Conservation (phyloP, 192 early-diverging fungal genomes). For the Umbelopsis sp. region DNA sequence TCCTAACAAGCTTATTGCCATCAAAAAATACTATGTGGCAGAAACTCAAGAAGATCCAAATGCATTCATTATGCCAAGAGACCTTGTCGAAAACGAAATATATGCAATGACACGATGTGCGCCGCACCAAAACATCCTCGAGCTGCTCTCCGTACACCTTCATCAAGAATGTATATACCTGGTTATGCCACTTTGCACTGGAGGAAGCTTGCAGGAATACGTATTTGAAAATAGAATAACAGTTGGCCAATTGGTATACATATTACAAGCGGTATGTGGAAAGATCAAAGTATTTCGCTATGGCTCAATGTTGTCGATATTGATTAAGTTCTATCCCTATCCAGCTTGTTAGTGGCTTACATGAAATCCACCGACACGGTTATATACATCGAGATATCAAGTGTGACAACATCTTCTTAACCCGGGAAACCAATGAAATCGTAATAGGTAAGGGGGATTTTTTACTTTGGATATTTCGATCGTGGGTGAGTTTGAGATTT, state of each 20-base stretch:
- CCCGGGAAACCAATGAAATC: slow-evolving; percentile 29
- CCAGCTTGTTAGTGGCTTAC: slow-evolving; percentile 39
- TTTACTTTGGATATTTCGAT: not conserved
- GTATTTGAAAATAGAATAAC: slow-evolving; percentile 39
- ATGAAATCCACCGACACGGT: slow-evolving; percentile 36
- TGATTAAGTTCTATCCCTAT: not conserved
- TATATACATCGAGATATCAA: slow-evolving; percentile 47
- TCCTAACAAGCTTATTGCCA: slow-evolving; percentile 24
- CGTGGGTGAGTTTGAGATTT: not conserved
- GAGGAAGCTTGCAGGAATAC: slow-evolving; percentile 41
- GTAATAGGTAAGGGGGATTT: slow-evolving; percentile 27
- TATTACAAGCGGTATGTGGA: slow-evolving; percentile 31
- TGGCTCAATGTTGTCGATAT: not conserved
- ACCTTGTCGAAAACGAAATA: slow-evolving; percentile 44
- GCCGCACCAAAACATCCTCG: slow-evolving; percentile 33
- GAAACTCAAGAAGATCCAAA: slow-evolving; percentile 28
- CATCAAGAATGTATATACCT: slow-evolving; percentile 37
- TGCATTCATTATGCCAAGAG: slow-evolving; percentile 41
- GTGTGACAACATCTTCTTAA: slow-evolving; percentile 43
- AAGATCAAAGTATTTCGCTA: not conserved
- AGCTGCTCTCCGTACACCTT: slow-evolving; percentile 32
- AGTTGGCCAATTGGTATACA: slow-evolving; percentile 34
- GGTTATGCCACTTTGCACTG: slow-evolving; percentile 40
- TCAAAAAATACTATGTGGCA: slow-evolving; percentile 43
- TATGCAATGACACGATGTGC: slow-evolving; percentile 41